Base-by-base conservation (phyloP, 345 rosid species). In the Camelina hispida region DNA sequence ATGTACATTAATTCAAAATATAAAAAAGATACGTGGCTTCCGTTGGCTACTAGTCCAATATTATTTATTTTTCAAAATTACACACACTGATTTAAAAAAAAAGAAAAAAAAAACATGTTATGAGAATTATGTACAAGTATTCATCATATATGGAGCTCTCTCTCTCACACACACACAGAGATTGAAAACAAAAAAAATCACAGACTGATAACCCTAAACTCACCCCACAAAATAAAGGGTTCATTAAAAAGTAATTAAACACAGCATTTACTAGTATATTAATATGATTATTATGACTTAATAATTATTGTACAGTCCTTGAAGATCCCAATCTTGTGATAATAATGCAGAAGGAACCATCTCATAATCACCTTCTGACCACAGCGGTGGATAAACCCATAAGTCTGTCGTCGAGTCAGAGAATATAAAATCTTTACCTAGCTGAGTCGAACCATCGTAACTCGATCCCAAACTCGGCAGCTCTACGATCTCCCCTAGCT, bases 401-500 rank as follows among this genome's bases (percentile, higher is more conserved):
- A 81, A 79, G 17, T 76, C 88, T 47, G 69, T 56, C 2, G 83
- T 59, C 30, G 30, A 28, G 81, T 88, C 86, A 52, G 79, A 60
- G 52, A 78, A 82, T 25, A 86, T 86, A 1, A 89, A 86, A 80
- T 87, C 87, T 20, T 76, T 69, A 61, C 73, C 67, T n/a, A 83
- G 63, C 62, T 75, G 82, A 38, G 68, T 51, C 2, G 84, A 72
- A 16, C 75, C 82, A 18, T 85, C 84, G 17, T 80, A 87, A 71
- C 86, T 81, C 51, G 89, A 55, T 34, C 85, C 95, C 28, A 93
- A 76, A 67, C 85, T 86, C 38, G 98, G 98, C 59, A 93, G 50
- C 85, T 89, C 86, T 4, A 89, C 84, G 15, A 93, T 93, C 88
- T 93, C 94, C 18, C 87, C 80, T 73, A 93, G 69, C 82, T 88